Conservation (phyloP, 2,329 filamentous ascomycete genomes). For the Nigrograna mackinnonii region DNA sequence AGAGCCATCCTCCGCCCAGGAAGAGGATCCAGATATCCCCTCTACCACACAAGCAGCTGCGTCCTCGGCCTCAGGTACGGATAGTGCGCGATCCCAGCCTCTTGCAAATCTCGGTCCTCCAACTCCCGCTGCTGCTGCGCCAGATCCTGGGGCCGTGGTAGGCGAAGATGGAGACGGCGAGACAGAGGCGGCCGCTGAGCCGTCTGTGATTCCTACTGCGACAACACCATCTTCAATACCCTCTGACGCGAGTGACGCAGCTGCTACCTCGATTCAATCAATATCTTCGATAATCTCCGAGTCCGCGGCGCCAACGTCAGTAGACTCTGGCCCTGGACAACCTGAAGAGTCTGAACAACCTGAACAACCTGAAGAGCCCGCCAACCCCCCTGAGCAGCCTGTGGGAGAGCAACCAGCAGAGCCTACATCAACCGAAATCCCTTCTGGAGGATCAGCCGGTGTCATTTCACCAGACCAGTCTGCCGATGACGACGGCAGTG, state of each 20-base stretch:
- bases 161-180: slow-evolving; percentile 3
- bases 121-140: slow-evolving; percentile 14
- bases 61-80: slow-evolving; percentile 39
- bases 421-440: slow-evolving; percentile 14
- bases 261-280: slow-evolving; percentile 21
- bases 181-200: slow-evolving; percentile 11
- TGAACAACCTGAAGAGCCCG: slow-evolving; percentile 12
- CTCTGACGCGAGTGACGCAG: slow-evolving; percentile 34
- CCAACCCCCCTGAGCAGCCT: slow-evolving; percentile 14
- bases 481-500: slow-evolving; percentile 11
- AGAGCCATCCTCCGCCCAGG: slow-evolving; percentile 18
- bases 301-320: slow-evolving; percentile 11
- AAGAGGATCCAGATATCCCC: slow-evolving; percentile 19
- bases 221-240: slow-evolving; percentile 17
- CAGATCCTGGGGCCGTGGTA: slow-evolving; percentile 15
- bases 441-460: slow-evolving; percentile 29
- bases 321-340: slow-evolving; percentile 5
- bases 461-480: slow-evolving; percentile 30
- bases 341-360: slow-evolving; percentile 12
- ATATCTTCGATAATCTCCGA: too few species aligned
- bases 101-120: slow-evolving; percentile 24
- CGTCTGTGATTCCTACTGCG: neutral
- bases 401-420: slow-evolving; percentile 12
- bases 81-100: slow-evolving; percentile 18
- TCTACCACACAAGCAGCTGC: slow-evolving; percentile 24